Evolutionary conservation across 495 filamentous ascomycete genomes (phyloP).

Genomic region (Neurospora sp.): DNA sequence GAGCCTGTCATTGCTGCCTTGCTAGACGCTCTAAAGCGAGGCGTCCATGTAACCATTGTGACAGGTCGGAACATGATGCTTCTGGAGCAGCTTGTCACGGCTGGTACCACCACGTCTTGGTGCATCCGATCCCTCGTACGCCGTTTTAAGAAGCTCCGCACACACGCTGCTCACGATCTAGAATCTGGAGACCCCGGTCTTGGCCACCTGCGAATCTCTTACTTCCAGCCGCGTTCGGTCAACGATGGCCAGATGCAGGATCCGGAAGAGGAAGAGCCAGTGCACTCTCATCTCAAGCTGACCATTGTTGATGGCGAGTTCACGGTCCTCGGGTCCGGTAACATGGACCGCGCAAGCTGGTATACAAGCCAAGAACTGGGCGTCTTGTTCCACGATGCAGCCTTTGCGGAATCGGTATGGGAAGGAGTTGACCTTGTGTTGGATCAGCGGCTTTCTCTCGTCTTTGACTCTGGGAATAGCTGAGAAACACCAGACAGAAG

Average conservation of each 20-base stretch:
- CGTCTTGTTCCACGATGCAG: slow-evolving; percentile 45
- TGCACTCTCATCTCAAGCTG: slow-evolving; percentile 63
- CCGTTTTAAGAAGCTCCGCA: slow-evolving; percentile 25
- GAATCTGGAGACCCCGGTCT: slow-evolving; percentile 23
- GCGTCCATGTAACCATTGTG: slow-evolving; percentile 51
- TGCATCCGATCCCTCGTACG: slow-evolving; percentile 45
- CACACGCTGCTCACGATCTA: not conserved
- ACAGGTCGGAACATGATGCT: slow-evolving; percentile 60
- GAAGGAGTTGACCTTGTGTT: slow-evolving; percentile 32
- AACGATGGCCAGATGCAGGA: not conserved
- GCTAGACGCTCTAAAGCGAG: slow-evolving; percentile 42
- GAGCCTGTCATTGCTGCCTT: slow-evolving; percentile 44
- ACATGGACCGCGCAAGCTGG: slow-evolving; percentile 69
- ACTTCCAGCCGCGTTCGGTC: slow-evolving; percentile 27
- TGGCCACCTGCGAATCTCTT: slow-evolving; percentile 38
- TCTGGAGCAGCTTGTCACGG: slow-evolving; percentile 61
- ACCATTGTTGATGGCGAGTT: slow-evolving; percentile 50
- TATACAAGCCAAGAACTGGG: slow-evolving; percentile 71
- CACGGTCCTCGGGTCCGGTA: slow-evolving; percentile 59
- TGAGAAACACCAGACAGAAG: not conserved
- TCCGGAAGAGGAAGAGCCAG: slow-evolving; percentile 35
- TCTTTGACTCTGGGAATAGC: slow-evolving; percentile 21
- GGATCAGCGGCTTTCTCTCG: slow-evolving; percentile 27
- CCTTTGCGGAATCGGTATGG: slow-evolving; percentile 34
- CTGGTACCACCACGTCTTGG: slow-evolving; percentile 52